A percentile compares a stretch with the other conserved stretches of the same genome.
Evolutionary conservation across 805 yeast genomes (phyloP).

Genomic region (Myxozyma geophila): DNA sequence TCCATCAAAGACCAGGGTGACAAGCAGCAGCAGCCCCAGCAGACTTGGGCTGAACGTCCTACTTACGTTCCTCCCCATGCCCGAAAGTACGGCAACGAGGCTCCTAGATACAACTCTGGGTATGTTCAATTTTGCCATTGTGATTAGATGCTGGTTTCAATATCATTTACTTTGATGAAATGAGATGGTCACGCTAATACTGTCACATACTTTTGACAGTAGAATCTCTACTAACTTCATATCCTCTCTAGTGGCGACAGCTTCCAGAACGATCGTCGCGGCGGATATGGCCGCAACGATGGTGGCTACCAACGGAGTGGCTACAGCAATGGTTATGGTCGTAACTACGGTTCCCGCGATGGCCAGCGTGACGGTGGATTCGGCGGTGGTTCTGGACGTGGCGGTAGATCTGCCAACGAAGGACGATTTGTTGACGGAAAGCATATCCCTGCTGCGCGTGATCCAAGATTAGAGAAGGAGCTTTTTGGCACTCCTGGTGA

Average conservation of each 20-base stretch:
- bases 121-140: not conserved
- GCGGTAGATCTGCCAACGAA: conserved; percentile 49
- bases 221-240: not conserved
- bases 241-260: conserved; percentile 12
- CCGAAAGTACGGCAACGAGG: conserved; percentile 35
- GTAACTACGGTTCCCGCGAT: conserved; percentile 37
- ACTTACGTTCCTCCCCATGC: conserved; percentile 63
- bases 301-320: conserved; percentile 27
- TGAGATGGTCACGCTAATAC: not conserved
- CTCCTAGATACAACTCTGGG: conserved; percentile 13
- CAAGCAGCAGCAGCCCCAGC: conserved; percentile 1
- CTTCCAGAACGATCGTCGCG: conserved; percentile 24
- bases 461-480: conserved; percentile 72
- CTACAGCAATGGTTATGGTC: conserved; percentile 31
- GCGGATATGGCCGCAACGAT: conserved; percentile 31
- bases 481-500: conserved; percentile 83
- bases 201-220: not conserved
- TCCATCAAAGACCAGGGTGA: conserved; percentile 26
- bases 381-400: conserved; percentile 40
- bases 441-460: conserved; percentile 79
- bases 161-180: not conserved
- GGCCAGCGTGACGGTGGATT: conserved; percentile 28
- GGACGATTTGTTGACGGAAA: conserved; percentile 88
- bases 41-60: conserved; percentile 8
- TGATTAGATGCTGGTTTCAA: not conserved